Base-by-base conservation (phyloP, 2,329 filamentous ascomycete genomes). In the Mariannaea sp. region DNA sequence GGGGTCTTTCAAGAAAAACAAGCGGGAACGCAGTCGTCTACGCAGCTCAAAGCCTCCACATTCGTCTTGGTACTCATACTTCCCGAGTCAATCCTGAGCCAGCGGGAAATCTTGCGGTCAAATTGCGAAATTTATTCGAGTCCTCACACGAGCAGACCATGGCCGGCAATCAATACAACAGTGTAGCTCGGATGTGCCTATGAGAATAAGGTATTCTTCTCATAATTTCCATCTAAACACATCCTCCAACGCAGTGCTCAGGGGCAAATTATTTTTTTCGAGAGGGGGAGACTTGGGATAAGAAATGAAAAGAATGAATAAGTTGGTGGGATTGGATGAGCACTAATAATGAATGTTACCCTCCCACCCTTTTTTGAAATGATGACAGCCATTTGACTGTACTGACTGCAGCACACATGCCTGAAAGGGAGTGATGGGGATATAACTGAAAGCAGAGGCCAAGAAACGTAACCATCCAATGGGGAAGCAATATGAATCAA, bases 101-200 rank as follows among this genome's bases (percentile, higher is more conserved):
- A 36, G 27, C 24, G n/a, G n/a, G n/a, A n/a, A n/a, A n/a, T 33
- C 32, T 16, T 20, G 19, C 20, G 40, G 17, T 36, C 46, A 41
- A 46, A 38, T 50, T 55, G 52, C 52, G 50, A 55, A 50, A 55
- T 50, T 50, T n/a, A n/a, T n/a, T n/a, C n/a, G n/a, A n/a, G n/a
- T n/a, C n/a, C n/a, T n/a, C n/a, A n/a, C n/a, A n/a, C n/a, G n/a
- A n/a, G n/a, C n/a, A n/a, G n/a, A n/a, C n/a, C n/a, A n/a, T n/a
- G n/a, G n/a, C n/a, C n/a, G n/a, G n/a, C n/a, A n/a, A n/a, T n/a
- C n/a, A n/a, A n/a, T n/a, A n/a, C n/a, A n/a, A n/a, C n/a, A n/a
- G n/a, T n/a, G n/a, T n/a, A n/a, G n/a, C n/a, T n/a, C n/a, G n/a
- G n/a, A 38, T 36, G 40, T 50, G 39, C 48, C 40, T 50, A 40